Base-by-base conservation (phyloP, 2,329 filamentous ascomycete genomes). In the Cytospora schulzeri region DNA sequence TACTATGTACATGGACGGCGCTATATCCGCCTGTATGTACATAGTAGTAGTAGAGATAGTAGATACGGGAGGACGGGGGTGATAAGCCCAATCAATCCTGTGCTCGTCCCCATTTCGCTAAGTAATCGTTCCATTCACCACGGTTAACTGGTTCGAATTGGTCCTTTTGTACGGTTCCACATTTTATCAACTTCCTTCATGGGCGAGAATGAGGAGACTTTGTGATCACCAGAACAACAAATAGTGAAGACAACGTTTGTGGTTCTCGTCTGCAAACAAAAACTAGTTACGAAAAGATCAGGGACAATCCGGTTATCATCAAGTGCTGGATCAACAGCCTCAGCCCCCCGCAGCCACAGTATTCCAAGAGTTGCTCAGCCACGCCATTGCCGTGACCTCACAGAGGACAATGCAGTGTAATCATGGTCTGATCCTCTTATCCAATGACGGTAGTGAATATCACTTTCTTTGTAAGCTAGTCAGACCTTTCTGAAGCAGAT, bases 331-430 rank as follows among this genome's bases (percentile, higher is more conserved):
- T 55, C 59, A 50, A 56, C 38, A 62, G 59, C 51, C 59, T 54
- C 59, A 53, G 52, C 41, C 35, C 51, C 31, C 28, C 33, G n/a
- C 45, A 7, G n/a, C n/a, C n/a, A 48, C 35, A 52, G 19, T 28
- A 35, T 29, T n/a, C n/a, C n/a, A n/a, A n/a, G n/a, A n/a, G n/a
- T n/a, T 48, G 59, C 59, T 55, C 51, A 61, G 59, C 59, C 59
- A 61, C 51, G 19, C 59, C 59, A 26, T 33, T 56, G 35, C n/a
- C 24, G 52, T 35, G 52, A 53, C 59, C 59, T 62, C 35, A 22
- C 52, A 50, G 24, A 31, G 29, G 29, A 31, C 29, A 38, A 52
- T 45, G 26, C 26, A 45, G 35, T 52, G 59, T 28, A 45, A 31
- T 61, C 45, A 53, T 48, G 59, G 17, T 33, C 51, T 55, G 59